Evolutionary conservation across 345 rosid species (phyloP).

Genomic region (Moricandia arvensis): DNA sequence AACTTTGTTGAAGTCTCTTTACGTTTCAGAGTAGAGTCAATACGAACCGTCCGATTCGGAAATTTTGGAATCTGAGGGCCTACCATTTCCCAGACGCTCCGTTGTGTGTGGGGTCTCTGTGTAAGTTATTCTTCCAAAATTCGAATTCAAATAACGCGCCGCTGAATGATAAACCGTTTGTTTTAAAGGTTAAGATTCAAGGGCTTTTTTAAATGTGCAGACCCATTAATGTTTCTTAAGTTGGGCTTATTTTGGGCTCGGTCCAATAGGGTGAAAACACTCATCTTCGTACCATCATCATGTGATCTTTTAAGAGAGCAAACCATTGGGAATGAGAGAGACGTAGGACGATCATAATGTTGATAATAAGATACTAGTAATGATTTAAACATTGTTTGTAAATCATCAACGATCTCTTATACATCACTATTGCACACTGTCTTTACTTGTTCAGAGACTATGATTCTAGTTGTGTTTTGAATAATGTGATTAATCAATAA

Average conservation of each 20-base stretch:
- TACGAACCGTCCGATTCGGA: conserved; percentile 17
- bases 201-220: neutral
- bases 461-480: neutral
- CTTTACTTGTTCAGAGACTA: neutral
- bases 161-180: conserved; percentile 17
- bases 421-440: neutral
- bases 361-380: too few species aligned
- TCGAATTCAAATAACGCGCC: conserved; percentile 36
- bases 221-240: neutral
- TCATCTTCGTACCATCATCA: neutral
- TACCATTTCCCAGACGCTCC: conserved; percentile 27
- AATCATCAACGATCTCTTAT: too few species aligned
- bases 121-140: neutral
- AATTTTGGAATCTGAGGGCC: conserved; percentile 17
- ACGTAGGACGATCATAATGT: neutral
- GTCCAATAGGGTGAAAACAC: neutral
- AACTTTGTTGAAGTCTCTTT: conserved; percentile 24
- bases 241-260: conserved; percentile 11
- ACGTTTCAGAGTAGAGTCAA: neutral
- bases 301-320: too few species aligned
- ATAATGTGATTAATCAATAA: neutral
- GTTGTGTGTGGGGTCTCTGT: conserved; percentile 23
- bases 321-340: neutral
- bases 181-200: neutral
- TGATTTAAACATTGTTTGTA: too few species aligned